Base-by-base conservation (phyloP, 257 asterid species). In the Plantago elongata region DNA sequence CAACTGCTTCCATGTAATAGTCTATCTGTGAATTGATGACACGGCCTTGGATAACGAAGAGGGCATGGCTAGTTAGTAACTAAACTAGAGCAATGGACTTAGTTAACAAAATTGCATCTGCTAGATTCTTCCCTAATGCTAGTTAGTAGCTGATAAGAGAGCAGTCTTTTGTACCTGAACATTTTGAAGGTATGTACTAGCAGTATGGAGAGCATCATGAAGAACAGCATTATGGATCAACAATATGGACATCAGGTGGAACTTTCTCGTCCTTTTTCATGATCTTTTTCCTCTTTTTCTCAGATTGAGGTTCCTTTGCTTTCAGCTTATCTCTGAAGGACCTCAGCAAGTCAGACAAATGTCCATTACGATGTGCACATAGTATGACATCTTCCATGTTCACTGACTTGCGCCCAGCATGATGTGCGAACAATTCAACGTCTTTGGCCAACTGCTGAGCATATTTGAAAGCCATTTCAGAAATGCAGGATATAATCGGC, bases 311-410 rank as follows among this genome's bases (percentile, higher is more conserved):
- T 64, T 80, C 95, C 71, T 81, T 86, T n/a, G 85, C 72, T 81
- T 92, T 93, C 30, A 93, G 65, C 51, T 80, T 82, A 58, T 80
- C 81, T 75, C 85, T 48, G 64, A 80, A 78, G 63, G 89, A 80
- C 74, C 94, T 93, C 79, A 93, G 72, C 27, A 83, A 70, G 57
- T 79, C 74, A 58, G 95, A 79, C 52, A 93, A 77, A 68, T 93
- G 84, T 61, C 79, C 82, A 60, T 89, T 93, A n/a, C 96, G 84
- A 74, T 93, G 99, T 3, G 91, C 97, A 86, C 83, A 61, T 72
- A 79, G 96, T 49, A 93, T 83, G 77, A 93, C 97, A 67, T 93
- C 99, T 64, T 93, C 97, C 96, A 85, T 89, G 79, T 83, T 93
- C 60, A 83, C 95, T n/a, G 81, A 80, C 87, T 93, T 93, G 54